A percentile compares a stretch with the other conserved stretches of the same genome.
Evolutionary conservation across 2,329 filamentous ascomycete genomes (phyloP).

Genomic region (Diaporthe longicolla): DNA sequence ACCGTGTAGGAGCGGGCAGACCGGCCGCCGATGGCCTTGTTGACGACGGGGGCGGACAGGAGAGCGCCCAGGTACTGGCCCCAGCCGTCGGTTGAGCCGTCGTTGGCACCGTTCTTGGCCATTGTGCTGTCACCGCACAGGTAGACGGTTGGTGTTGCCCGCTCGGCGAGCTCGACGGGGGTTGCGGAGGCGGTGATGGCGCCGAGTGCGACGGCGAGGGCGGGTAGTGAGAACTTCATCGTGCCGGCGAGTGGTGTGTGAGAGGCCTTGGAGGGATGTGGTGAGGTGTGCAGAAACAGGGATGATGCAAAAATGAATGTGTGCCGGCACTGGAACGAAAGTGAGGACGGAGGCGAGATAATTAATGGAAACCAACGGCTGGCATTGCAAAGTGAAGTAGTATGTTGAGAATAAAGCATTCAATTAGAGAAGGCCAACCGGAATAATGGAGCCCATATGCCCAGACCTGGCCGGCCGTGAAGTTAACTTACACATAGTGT

Average conservation of each 20-base stretch:
- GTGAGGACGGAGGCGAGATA: background rate
- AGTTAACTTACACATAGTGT: constrained; percentile 12
- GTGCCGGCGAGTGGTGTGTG: constrained; percentile 1
- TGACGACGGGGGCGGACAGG: constrained; percentile 63
- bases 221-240: constrained; percentile 40
- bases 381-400: background rate
- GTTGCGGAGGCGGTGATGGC: constrained; percentile 42
- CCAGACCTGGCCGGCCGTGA: background rate
- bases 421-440: background rate
- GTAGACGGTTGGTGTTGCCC: constrained; percentile 58
- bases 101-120: constrained; percentile 58
- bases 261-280: background rate
- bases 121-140: constrained; percentile 70
- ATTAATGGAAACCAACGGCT: constrained; percentile 22
- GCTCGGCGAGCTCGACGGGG: constrained; percentile 42
- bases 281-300: background rate
- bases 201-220: constrained; percentile 29
- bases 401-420: background rate
- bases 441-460: constrained; percentile 18
- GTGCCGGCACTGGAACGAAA: constrained; percentile 31
- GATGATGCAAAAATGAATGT: constrained; percentile 16
- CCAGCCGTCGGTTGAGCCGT: constrained; percentile 65
- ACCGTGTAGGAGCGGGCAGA: constrained; percentile 73
- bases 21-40: constrained; percentile 73
- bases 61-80: constrained; percentile 69